Base-by-base conservation (phyloP, 108 stramenopile species). In the Nitzschia sp. region DNA sequence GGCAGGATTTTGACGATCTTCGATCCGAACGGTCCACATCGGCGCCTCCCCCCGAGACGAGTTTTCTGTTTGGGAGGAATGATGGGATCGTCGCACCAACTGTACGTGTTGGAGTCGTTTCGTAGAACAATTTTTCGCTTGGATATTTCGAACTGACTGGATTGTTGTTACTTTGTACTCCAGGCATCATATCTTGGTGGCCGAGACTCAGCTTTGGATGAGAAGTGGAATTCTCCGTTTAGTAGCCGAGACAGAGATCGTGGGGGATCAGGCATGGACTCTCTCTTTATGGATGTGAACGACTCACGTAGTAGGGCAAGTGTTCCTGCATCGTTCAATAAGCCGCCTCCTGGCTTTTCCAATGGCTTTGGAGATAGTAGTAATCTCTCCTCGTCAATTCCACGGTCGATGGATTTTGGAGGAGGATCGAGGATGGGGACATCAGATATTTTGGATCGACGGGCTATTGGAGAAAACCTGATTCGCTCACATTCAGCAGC, bases 401-500 rank as follows among this genome's bases (percentile, higher is more conserved):
- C 60, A 17, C 35, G 60, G 6, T 21, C 18, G 3, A 9, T 13
- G 46, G 46, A 48, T 15, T 31, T 24, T 26, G 34, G 36, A 21
- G 18, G n/a, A 3, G 24, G 33, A 35, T 54, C 54, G 17, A 6
- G 64, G 19, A 18, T 64, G 2, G 17, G 21, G 15, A 42, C 54
- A 36, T 17, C 28, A 15, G 48, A 26, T 27, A 25, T 24, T 0
- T 17, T 54, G 25, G 59, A 75, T 38, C 66, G 48, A 24, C 61
- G 35, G 57, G 31, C 32, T 24, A 46, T 75, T 33, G 83, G 85
- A 0, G 72, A 82, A 42, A 79, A 66, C 48, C 29, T 83, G 28
- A 71, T 67, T n/a, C 80, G 85, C 17, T 84, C 85, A 23, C 83
- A 84, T 19, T 81, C 80, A 29, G 82, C 82, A 17, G 80, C 82